Base-by-base conservation (phyloP, 23 red algal genomes). In the Agarophyton chilense region DNA sequence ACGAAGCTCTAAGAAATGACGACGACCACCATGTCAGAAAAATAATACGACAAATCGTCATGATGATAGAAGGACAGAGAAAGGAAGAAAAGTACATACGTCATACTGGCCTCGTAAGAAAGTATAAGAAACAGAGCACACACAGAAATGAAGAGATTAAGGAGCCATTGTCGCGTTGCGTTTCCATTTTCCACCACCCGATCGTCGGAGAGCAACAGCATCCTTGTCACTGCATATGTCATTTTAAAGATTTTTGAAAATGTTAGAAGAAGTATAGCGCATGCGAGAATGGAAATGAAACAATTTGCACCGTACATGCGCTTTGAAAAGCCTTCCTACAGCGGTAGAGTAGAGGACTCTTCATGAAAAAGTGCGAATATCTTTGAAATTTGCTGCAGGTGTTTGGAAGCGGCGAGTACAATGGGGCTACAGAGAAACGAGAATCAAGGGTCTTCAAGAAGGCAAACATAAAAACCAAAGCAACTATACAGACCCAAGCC, bases 311-410 rank as follows among this genome's bases (percentile, higher is more conserved):
- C n/a, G n/a, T n/a, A 86, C 24, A 70, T 53, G 60, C 19, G 50
- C 81, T 86, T 50, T 86, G 57, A 25, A 36, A 16, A 13, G 81
- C 81, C 44, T 86, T 86, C n/a, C 81, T 54, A 32, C 70, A 54
- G 10, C 81, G 56, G 19, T 62, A 62, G 10, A 62, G 26, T 8
- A 22, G 56, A 6, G 10, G 8, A 9, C 6, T 22, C 26, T 62
- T 62, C 56, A 8, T 28, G 8, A 62, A n/a, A 31, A 13, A 62
- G 56, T 62, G 19, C 6, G n/a, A 13, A n/a, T 31, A 62, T 62
- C 56, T 62, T 31, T 19, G 19, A 31, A 62, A 13, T n/a, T 19
- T 22, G n/a, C 56, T n/a, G 45, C 13, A 49, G 6, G 26, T 31
- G 9, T 31, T 31, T 31, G 56, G 26, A 13, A n/a, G 26, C n/a